Base-by-base conservation (phyloP, 1,139 yeast genomes). In the Sugiyamaella castrensis region DNA sequence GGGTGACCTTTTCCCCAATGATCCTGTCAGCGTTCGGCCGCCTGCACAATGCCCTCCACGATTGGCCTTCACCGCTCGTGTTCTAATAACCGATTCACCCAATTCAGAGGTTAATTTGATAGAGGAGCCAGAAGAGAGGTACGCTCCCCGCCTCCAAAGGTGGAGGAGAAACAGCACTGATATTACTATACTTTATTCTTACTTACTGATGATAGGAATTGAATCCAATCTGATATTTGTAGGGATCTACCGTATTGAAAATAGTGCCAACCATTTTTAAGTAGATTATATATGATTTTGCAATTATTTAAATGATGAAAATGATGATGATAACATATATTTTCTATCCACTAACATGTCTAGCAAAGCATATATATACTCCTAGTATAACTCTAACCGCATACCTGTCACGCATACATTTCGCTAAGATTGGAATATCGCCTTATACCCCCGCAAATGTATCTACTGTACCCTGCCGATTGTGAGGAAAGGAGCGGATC, bases 141-240 rank as follows among this genome's bases (percentile, higher is more conserved):
- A n/a, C n/a, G n/a, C n/a, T n/a, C n/a, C n/a, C n/a, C n/a, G n/a
- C n/a, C n/a, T n/a, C n/a, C n/a, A n/a, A n/a, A n/a, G n/a, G n/a
- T n/a, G n/a, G n/a, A n/a, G n/a, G n/a, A n/a, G n/a, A n/a, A n/a
- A n/a, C n/a, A n/a, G n/a, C n/a, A n/a, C n/a, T n/a, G n/a, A n/a
- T n/a, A n/a, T n/a, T n/a, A n/a, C n/a, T n/a, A n/a, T 29, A 33
- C 13, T n/a, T n/a, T 27, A 32, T 12, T 13, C 26, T 24, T 13
- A 53, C 58, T 39, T 49, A 56, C 58, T 54, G 59, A 32, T 58
- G 62, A 38, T 60, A 59, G 11, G 63, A 55, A 44, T 51, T 52
- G 53, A 60, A 59, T 15, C 64, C 64, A 19, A 37, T 39, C 30
- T 44, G 56, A 46, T 61, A 61, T 16, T 45, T 45, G 46, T 61